Evolutionary conservation across 1,139 yeast species (phyloP).

Genomic region (Pneumocystis oryctolagi): DNA sequence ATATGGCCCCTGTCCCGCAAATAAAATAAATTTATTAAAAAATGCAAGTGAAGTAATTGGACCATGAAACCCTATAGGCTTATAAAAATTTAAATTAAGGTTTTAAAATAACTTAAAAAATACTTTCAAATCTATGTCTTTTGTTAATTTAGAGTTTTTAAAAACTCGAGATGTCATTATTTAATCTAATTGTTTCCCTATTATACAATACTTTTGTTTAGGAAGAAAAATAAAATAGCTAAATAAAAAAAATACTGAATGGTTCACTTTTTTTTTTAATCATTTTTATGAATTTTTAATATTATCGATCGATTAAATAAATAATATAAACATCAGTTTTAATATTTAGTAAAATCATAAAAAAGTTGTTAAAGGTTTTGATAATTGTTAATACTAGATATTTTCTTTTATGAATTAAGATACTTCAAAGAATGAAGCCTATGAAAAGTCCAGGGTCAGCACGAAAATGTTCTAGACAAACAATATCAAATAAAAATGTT

Average conservation of each 20-base stretch:
- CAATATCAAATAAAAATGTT: not conserved
- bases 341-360: not conserved
- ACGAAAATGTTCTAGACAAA: not conserved
- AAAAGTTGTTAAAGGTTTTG: not conserved
- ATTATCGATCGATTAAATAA: too few relatives aligned
- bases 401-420: not conserved
- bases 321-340: not conserved
- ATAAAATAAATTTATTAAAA: slow-evolving; percentile 24
- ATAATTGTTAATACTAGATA: not conserved
- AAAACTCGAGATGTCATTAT: not conserved
- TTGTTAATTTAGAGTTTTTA: not conserved
- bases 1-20: slow-evolving; percentile 66
- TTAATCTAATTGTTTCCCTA: not conserved
- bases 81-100: not conserved
- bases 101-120: not conserved
- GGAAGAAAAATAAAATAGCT: too few relatives aligned
- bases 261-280: too few relatives aligned
- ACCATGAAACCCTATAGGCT: slow-evolving; percentile 39
- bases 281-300: too few relatives aligned
- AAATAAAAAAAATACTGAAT: too few relatives aligned
- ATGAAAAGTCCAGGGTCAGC: not conserved
- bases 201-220: too few relatives aligned
- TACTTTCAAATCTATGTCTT: not conserved
- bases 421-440: not conserved
- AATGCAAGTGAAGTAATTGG: slow-evolving; percentile 58